Percentiles rank a stretch among this genome's conserved stretches.
These are phyloP conservation scores for Cicer pinnatifidum DNA, from an alignment of 306 rosid species.

Conservation along the genomic window DNA sequence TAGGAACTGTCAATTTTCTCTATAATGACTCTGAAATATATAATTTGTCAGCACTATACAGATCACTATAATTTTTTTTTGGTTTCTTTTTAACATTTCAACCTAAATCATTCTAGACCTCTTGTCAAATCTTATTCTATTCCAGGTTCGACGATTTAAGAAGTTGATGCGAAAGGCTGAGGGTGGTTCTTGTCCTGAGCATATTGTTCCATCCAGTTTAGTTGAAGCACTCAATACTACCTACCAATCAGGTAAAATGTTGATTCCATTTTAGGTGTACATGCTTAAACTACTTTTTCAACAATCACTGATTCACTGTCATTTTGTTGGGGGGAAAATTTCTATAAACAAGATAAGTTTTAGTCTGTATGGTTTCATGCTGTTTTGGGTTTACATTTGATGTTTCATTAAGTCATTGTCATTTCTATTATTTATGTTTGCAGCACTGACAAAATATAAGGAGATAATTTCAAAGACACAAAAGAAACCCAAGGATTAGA, in stretches of 20 bases:
- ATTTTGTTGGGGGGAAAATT: neutral
- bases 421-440: slow-evolving; percentile 37
- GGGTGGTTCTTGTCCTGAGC: slow-evolving; percentile 58
- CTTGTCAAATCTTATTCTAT: slow-evolving; percentile 31
- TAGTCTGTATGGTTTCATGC: slow-evolving; percentile 28
- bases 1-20: neutral
- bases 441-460: slow-evolving; percentile 73
- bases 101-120: slow-evolving; percentile 36
- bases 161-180: slow-evolving; percentile 82
- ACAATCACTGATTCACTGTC: neutral
- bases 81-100: slow-evolving; percentile 20
- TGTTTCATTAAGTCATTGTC: slow-evolving; percentile 28
- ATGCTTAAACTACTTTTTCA: slow-evolving; percentile 12
- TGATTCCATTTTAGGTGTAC: slow-evolving; percentile 32
- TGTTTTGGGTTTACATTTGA: slow-evolving; percentile 33
- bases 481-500: slow-evolving; percentile 56
- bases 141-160: slow-evolving; percentile 79
- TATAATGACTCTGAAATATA: neutral
- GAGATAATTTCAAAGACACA: slow-evolving; percentile 58
- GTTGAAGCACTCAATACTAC: slow-evolving; percentile 61
- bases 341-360: slow-evolving; percentile 26
- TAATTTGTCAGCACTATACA: slow-evolving; percentile 8
- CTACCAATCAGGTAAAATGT: slow-evolving; percentile 68
- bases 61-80: slow-evolving; percentile 7
- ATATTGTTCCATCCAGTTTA: slow-evolving; percentile 60